Evolutionary conservation across 805 yeast species (phyloP), one percentile per base, ranked within the genome.

Genomic region (Suhomyces sp.): DNA sequence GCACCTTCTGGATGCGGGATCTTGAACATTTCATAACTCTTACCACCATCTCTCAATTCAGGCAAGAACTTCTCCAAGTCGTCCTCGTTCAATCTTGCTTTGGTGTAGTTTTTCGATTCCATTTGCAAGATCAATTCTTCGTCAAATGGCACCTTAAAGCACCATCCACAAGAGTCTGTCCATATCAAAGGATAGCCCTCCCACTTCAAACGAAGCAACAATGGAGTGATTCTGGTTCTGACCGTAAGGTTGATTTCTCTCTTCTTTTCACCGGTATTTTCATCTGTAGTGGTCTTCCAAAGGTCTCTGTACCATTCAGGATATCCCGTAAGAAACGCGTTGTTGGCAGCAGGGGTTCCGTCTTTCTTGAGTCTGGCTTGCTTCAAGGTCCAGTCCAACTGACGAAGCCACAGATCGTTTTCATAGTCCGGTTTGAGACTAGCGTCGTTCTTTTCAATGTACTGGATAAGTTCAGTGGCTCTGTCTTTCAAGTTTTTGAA

Each of bases 1-100:
- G 88, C 86, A 0, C 97, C 97, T 57, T 86, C 88, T 13, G 91
- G 91, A 65, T 93, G 97, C 0, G 97, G 97, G 19, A 94, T 74
- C 66, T 86, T 88, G 69, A 90, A 89, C 47, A 76, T 68, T 44
- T 71, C 74, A 54, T 58, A 71, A 5, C 19, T 54, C 6, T 57
- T 53, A 3, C 63, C 64, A 19, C 53, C 60, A 22, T 62, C 67
- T 4, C 66, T 51, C 13, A 69, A 60, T 26, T 61, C 67, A 6
- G 64, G 63, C 7, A 60, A 46, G 36, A 61, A 57, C n/a, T 49
- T 48, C 13, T 62, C 68, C 38, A 54, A 40, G n/a, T 73, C 75
- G 13, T 66, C 71, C 2, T 67, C 68, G 31, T 56, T 56, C 35
- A 73, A 58, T 22, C 58, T 57, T 3, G 74, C 72, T 46, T 58